Percentiles rank a stretch among this genome's conserved stretches.
Evolutionary conservation across 108 stramenopile species (phyloP).

Genomic region (Seminavis robusta): DNA sequence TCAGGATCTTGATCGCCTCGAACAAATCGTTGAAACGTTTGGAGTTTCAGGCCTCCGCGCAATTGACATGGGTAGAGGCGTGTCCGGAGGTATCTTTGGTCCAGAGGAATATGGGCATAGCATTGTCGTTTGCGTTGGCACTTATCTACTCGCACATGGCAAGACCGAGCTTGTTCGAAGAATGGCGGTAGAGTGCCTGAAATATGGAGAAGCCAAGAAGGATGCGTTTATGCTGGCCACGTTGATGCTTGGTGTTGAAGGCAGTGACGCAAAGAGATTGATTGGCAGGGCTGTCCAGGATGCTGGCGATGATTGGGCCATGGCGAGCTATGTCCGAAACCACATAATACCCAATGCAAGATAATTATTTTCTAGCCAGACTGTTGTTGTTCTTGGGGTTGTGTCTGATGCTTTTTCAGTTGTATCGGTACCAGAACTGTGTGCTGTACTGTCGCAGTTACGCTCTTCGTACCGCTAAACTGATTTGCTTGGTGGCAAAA

Average conservation of each 20-base stretch:
- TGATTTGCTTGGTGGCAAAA: too few relatives aligned
- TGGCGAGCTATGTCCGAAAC: constrained; percentile 29
- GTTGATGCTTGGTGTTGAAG: constrained; percentile 34
- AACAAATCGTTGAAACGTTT: constrained; percentile 46
- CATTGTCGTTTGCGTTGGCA: constrained; percentile 52
- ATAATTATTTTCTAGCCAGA: too few relatives aligned
- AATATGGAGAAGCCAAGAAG: constrained; percentile 24
- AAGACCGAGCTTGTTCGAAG: constrained; percentile 47
- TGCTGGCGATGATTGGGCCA: constrained; percentile 20
- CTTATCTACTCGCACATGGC: constrained; percentile 66
- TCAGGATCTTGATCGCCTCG: constrained; percentile 57
- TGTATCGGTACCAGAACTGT: too few relatives aligned
- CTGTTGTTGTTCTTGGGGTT: too few relatives aligned
- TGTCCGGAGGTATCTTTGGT: constrained; percentile 31
- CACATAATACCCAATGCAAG: too few relatives aligned
- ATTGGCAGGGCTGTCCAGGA: constrained; percentile 35
- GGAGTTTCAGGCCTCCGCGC: constrained; percentile 48
- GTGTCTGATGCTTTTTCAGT: too few relatives aligned
- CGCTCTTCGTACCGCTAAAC: too few relatives aligned
- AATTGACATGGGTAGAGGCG: constrained; percentile 59
- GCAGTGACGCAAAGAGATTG: constrained; percentile 32
- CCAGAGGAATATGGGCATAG: constrained; percentile 20
- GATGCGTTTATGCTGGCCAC: constrained; percentile 51
- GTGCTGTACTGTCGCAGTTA: too few relatives aligned
- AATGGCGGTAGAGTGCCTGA: constrained; percentile 42